phyloP scores from a whole-genome alignment of 2,329 filamentous ascomycete species.

The Cladosporium sp. region DNA sequence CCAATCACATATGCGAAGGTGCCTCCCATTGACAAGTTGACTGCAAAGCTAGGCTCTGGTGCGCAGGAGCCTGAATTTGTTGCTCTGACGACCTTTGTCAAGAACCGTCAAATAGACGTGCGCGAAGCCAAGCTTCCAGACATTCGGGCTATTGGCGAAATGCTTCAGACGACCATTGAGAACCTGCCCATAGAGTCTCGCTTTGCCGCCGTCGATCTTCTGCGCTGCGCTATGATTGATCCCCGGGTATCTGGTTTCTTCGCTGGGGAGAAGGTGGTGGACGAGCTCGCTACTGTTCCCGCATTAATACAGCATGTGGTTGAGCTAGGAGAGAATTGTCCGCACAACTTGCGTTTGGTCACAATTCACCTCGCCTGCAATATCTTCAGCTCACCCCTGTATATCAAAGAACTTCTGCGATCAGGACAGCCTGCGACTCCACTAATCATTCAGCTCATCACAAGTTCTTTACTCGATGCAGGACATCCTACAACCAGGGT shows the following conservation, averaged over 20 bases:
- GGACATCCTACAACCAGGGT: constrained; percentile 70
- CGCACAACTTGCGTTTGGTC: constrained; percentile 79
- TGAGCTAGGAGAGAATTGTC: constrained; percentile 58
- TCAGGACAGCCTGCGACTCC: constrained; percentile 41
- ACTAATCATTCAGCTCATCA: constrained; percentile 65
- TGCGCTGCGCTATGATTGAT: constrained; percentile 73
- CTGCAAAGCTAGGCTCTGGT: constrained; percentile 67
- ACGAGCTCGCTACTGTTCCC: constrained; percentile 56
- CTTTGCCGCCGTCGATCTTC: constrained; percentile 81
- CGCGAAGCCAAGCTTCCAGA: constrained; percentile 68
- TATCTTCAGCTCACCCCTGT: constrained; percentile 72
- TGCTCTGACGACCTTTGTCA: constrained; percentile 67
- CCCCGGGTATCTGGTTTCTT: constrained; percentile 75
- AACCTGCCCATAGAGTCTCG: constrained; percentile 59
- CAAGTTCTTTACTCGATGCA: constrained; percentile 73
- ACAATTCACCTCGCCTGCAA: constrained; percentile 82
- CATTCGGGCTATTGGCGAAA: constrained; percentile 58
- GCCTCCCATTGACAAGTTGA: constrained; percentile 77
- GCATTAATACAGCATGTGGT: constrained; percentile 56
- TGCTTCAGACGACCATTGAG: constrained; percentile 11
- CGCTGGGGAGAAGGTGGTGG: constrained; percentile 59
- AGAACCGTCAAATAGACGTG: constrained; percentile 55
- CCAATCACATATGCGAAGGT: constrained; percentile 74
- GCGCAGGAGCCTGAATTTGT: constrained; percentile 59
- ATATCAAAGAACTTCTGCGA: constrained; percentile 44